Base-by-base conservation (phyloP, 495 filamentous ascomycete species). In the Penicillium ucsense region DNA sequence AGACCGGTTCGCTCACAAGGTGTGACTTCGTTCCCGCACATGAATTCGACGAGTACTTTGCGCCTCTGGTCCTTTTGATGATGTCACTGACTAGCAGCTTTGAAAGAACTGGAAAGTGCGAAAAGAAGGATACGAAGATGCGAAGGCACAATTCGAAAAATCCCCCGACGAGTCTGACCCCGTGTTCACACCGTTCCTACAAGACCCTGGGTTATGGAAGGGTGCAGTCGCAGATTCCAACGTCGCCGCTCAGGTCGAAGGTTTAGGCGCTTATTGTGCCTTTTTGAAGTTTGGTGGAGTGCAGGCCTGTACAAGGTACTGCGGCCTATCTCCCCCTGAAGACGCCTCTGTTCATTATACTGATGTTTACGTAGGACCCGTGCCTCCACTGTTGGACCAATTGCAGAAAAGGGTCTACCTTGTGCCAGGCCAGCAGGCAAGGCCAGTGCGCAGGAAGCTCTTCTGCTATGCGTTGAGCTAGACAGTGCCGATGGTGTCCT, bases 171-270 rank as follows among this genome's bases (percentile, higher is more conserved):
- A 97, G 64, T 79, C 85, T 53, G 84, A 92, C 57, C 84, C 89
- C 7, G 81, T 82, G 6, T 95, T 97, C 50, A 75, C 78, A 43
- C 86, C 88, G 6, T 97, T 96, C 63, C 67, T 89, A 47, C 81
- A 89, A 60, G 91, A 97, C 51, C 76, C 89, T 3, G 71, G 81
- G 31, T 59, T 97, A 52, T 95, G 88, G 91, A 95, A 95, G 66
- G 84, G 82, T 31, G 92, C 89, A 1, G 90, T 89, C 4, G 82
- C 84, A 43, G 92, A 99, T 65, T 96, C 92, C 31, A 97, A 99
- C 60, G 94, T 99, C 45, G 92, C 94, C 6, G 92, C 92, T 45
- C 92, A 99, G 60, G 84, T 91, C 63, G 92, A 99, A 48, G 92
- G 88, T 51, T 78, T 99, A 38, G 81, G 76, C 33, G 80, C 89